Base-by-base conservation (phyloP, 2,329 filamentous ascomycete species). In the Pseudopithomyces maydicus region DNA sequence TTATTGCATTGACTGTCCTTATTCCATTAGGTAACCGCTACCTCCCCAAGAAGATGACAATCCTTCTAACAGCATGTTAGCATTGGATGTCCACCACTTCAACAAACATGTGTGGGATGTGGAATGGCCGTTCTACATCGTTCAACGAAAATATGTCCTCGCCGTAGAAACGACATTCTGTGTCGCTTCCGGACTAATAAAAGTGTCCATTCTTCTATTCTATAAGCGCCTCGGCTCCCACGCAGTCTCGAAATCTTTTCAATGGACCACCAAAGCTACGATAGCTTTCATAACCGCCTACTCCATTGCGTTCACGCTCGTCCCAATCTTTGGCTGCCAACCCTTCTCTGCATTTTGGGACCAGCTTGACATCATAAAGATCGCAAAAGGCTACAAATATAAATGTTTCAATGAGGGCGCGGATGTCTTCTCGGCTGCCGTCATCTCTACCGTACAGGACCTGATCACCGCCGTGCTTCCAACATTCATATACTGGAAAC, bases 181-280 rank as follows among this genome's bases (percentile, higher is more conserved):
- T 44, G n/a, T 59, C 3, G 63, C 61, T 3, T 64, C 69, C 1
- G 71, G 72, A 0, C 49, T 74, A 1, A 65, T 73, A 48, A 75
- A 75, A 42, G 63, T 75, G 12, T 74, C 71, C 8, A 73, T 75
- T 15, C 62, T 75, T 3, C 59, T 71, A 2, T 74, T 73, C 54
- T 74, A 71, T 35, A 66, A 69, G 4, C 66, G 71, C 1, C 60
- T 74, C 0, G 68, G 66, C 8, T 54, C 68, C 12, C 66, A 69
- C 8, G 64, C 62, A 2, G 60, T 72, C 2, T 72, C 70, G 5
- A 63, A 48, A 1, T 33, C 44, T 3, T 74, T 73, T 36, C 61
- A 62, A 39, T 69, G 64, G 62, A 58, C 58, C 1, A 71, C 66
- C 3, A 63, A 65, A 61, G 50, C 68, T n/a, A 66, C 56, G 10